Base-by-base conservation (phyloP, 257 asterid genomes). In the Solanum corneliomulleri region DNA sequence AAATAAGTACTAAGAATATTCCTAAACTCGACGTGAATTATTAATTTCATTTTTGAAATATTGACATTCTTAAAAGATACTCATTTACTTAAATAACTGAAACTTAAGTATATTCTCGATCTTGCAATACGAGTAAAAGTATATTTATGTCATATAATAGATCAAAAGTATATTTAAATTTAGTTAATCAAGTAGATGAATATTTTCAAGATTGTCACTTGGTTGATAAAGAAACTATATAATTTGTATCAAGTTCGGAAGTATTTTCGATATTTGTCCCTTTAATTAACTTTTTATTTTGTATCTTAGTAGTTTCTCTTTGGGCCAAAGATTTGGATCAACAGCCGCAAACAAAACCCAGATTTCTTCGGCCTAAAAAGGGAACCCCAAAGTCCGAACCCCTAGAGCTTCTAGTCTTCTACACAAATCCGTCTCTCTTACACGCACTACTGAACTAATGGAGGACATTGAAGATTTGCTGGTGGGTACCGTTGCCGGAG, bases 391-490 rank as follows among this genome's bases (percentile, higher is more conserved):
- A 68, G 80, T 35, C 47, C 29, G 29, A 74, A 74, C 45, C 81
- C 81, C 49, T 39, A 18, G 49, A 37, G 49, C 81, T 74, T 74
- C 42, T 20, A 4, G 81, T 35, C 81, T 37, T 74, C 31, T 74
- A 72, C 47, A 2, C 47, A 72, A 35, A 37, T 39, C 49, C 29
- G 4, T 41, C 84, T 25, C 37, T 77, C 25, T 4, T 29, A 3
- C 83, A 3, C 37, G 2, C 62, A 27, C 64, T 15, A 13, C 84
- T 44, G n/a, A 77, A 2, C 62, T 56, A 82, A 94, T 95, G 98
- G 98, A 95, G 89, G 99, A 96, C 91, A 96, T 95, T 21, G 99
- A 96, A 91, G 99, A 95, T 93, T 91, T 95, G 70, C 88, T 96
- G 87, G 93, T 82, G 13, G 95, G 90, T 62, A 89, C 89, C 45